Percentiles rank a stretch among this genome's conserved stretches.
Evolutionary conservation across 371 early-diverging fungal genomes (phyloP).

Genomic region (Choanephora cucurbitarum): DNA sequence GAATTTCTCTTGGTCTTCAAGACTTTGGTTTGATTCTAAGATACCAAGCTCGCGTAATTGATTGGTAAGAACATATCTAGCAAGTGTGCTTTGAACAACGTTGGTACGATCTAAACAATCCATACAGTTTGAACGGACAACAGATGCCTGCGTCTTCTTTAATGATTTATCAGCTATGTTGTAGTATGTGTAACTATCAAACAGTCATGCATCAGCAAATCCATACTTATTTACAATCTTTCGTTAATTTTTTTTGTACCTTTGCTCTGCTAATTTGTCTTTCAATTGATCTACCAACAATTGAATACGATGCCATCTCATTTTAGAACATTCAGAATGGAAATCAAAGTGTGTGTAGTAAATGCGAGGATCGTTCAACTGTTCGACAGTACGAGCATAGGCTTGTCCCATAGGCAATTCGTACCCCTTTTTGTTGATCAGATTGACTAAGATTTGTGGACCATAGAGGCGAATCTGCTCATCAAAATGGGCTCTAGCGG

Average conservation of each 20-base stretch:
- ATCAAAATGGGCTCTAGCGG: slow-evolving; percentile 75
- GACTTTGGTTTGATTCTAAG: slow-evolving; percentile 54
- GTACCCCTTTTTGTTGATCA: slow-evolving; percentile 90
- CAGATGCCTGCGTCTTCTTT: slow-evolving; percentile 70
- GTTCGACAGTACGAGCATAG: slow-evolving; percentile 68
- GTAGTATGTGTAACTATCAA: slow-evolving; percentile 25
- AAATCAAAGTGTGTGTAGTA: slow-evolving; percentile 95
- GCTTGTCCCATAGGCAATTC: slow-evolving; percentile 84
- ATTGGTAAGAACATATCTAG: slow-evolving; percentile 65
- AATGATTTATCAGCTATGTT: slow-evolving; percentile 18
- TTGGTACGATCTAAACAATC: slow-evolving; percentile 99
- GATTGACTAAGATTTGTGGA: slow-evolving; percentile 81
- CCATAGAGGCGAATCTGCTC: slow-evolving; percentile 74
- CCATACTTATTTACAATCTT: too few species aligned
- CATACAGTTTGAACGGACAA: slow-evolving; percentile 99
- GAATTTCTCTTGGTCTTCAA: slow-evolving; percentile 56
- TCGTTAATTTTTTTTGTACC: too few species aligned
- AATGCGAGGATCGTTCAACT: slow-evolving; percentile 61
- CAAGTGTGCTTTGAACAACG: slow-evolving; percentile 93
- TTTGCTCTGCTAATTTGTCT: slow-evolving; percentile 66
- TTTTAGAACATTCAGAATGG: slow-evolving; percentile 92
- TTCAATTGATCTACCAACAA: slow-evolving; percentile 73
- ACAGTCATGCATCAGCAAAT: too few species aligned
- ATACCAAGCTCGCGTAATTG: slow-evolving; percentile 71
- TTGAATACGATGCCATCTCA: slow-evolving; percentile 85